Percentiles rank a stretch among this genome's conserved stretches.
Conservation (phyloP, 2,329 filamentous ascomycete genomes). For the Aureobasidium sp. region DNA sequence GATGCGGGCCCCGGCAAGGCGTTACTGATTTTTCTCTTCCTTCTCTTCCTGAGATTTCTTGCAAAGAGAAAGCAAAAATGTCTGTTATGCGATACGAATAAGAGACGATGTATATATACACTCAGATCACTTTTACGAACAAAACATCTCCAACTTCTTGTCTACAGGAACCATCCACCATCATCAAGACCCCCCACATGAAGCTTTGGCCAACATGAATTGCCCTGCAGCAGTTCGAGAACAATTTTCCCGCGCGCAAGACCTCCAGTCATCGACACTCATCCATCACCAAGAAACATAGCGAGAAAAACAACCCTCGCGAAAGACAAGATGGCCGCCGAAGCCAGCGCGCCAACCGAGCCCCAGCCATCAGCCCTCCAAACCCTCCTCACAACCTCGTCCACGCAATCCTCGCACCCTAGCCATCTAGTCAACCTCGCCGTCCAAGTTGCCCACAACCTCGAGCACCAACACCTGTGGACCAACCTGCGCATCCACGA, state of each 20-base stretch:
- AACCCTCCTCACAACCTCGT: slow-evolving; percentile 17
- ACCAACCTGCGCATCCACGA: slow-evolving; percentile 50
- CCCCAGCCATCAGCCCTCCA: slow-evolving; percentile 20
- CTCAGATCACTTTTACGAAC: not conserved
- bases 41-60: not conserved
- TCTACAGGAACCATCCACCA: not conserved
- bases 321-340: not conserved
- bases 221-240: slow-evolving; percentile 10
- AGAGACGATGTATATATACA: not conserved
- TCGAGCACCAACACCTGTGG: slow-evolving; percentile 72
- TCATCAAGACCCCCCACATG: not conserved
- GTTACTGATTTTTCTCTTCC: not conserved
- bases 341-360: not conserved
- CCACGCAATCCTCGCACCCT: slow-evolving; percentile 17
- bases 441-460: slow-evolving; percentile 59
- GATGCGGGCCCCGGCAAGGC: not conserved
- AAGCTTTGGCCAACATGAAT: not conserved
- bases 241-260: not conserved
- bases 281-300: not conserved
- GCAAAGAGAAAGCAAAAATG: not conserved
- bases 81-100: not conserved
- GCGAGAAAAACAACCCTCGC: not conserved
- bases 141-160: not conserved
- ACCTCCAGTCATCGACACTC: not conserved
- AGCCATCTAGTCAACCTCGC: slow-evolving; percentile 43